Percentiles rank a stretch among this genome's conserved stretches.
These are phyloP conservation scores for Populus ilicifolia DNA, from an alignment of 345 rosid species.

Conservation along the genomic window DNA sequence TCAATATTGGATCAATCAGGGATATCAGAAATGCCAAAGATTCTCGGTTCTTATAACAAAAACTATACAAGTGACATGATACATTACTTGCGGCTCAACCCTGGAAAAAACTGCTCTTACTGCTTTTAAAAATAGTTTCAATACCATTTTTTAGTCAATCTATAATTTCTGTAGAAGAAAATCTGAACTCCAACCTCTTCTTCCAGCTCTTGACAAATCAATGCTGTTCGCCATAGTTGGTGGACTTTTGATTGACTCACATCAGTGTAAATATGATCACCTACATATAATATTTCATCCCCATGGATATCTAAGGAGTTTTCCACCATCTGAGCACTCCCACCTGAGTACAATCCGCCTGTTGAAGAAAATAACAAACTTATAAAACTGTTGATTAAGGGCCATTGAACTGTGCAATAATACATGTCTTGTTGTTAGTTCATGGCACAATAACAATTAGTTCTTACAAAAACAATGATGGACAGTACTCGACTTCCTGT, in stretches of 20 bases:
- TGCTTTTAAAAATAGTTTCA: neutral
- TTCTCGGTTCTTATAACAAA: neutral
- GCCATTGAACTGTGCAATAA: neutral
- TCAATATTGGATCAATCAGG: conserved; percentile 5
- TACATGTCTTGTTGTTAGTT: neutral
- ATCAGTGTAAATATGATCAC: conserved; percentile 96
- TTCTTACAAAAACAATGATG: neutral
- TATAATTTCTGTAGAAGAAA: neutral
- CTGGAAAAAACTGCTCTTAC: neutral
- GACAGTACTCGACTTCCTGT: neutral
- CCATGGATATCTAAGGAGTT: conserved; percentile 81
- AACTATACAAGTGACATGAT: neutral
- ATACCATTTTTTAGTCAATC: neutral
- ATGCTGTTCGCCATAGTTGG: conserved; percentile 89
- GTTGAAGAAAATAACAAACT: conserved; percentile 18
- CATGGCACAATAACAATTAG: neutral
- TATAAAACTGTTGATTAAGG: neutral
- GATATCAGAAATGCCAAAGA: neutral
- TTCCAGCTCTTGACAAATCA: conserved; percentile 89
- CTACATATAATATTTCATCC: conserved; percentile 92
- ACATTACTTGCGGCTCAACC: neutral
- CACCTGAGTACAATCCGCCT: conserved; percentile 92
- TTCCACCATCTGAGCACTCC: conserved; percentile 96
- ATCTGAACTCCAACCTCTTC: conserved; percentile 57
- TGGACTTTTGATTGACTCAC: conserved; percentile 92